phyloP scores from a whole-genome alignment of 176 grass and related monocot genomes.

The Otatea glauca region DNA sequence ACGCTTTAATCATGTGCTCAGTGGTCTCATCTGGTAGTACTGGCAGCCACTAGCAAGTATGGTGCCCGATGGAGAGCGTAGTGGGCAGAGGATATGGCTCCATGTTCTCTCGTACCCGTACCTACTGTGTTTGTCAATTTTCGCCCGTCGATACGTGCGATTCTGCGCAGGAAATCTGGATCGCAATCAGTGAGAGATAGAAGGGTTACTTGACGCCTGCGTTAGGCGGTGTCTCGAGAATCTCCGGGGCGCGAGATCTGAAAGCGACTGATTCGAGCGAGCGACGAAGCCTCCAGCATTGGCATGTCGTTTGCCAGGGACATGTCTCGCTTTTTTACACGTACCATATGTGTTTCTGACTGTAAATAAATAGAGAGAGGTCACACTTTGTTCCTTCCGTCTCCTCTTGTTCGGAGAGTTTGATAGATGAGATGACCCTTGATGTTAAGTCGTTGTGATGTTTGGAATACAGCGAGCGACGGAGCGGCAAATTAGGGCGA shows the following conservation, averaged over 20 bases:
- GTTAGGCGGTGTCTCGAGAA: slow-evolving; percentile 23
- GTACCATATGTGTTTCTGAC: neutral
- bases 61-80: no score
- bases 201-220: neutral
- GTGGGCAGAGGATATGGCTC: neutral
- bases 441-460: no score
- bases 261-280: slow-evolving; percentile 22
- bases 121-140: slow-evolving; percentile 28
- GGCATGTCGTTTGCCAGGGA: slow-evolving; percentile 22
- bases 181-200: slow-evolving; percentile 3
- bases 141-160: slow-evolving; percentile 30
- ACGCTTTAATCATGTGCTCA: no score
- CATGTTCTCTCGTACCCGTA: slow-evolving; percentile 12
- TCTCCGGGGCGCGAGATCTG: slow-evolving; percentile 29
- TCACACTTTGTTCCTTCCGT: neutral
- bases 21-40: no score
- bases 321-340: neutral
- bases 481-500: no score
- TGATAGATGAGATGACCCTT: no score
- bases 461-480: no score
- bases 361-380: neutral
- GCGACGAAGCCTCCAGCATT: neutral
- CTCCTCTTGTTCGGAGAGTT: no score
- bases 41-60: no score
- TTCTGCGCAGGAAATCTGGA: neutral